phyloP scores from a whole-genome alignment of 148 eudicot genomes.

The Amaranthus cruentus region DNA sequence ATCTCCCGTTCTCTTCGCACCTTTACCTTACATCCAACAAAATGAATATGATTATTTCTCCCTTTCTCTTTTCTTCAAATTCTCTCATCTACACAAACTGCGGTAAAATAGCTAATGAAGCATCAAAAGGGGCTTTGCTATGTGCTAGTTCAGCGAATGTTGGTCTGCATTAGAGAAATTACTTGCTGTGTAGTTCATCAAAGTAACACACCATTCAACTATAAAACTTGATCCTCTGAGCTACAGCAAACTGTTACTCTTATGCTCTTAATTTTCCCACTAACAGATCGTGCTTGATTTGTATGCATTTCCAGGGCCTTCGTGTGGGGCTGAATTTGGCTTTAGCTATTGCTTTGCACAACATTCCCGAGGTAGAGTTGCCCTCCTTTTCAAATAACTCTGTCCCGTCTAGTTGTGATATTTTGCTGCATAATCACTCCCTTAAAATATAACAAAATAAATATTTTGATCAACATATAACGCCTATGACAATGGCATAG shows the following conservation, averaged over 20 bases:
- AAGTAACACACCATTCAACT: no score
- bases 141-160: no score
- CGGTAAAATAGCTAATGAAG: no score
- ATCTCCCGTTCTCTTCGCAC: no score
- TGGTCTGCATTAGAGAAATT: no score
- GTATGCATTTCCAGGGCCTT: slow-evolving; percentile 56
- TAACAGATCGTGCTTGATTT: slow-evolving; percentile 8
- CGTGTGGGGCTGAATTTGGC: slow-evolving; percentile 97
- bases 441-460: no score
- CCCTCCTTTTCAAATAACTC: neutral
- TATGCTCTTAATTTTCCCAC: neutral
- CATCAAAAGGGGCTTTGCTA: no score
- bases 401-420: neutral
- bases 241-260: neutral
- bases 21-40: no score
- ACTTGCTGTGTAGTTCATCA: no score
- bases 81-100: no score
- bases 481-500: neutral
- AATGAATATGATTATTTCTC: no score
- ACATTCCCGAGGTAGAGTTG: slow-evolving; percentile 83
- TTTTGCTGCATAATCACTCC: neutral
- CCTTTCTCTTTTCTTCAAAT: no score
- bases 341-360: slow-evolving; percentile 91
- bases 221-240: neutral
- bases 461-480: neutral